Conservation (phyloP, 805 yeast genomes). For the Wickerhamomyces pijperi region DNA sequence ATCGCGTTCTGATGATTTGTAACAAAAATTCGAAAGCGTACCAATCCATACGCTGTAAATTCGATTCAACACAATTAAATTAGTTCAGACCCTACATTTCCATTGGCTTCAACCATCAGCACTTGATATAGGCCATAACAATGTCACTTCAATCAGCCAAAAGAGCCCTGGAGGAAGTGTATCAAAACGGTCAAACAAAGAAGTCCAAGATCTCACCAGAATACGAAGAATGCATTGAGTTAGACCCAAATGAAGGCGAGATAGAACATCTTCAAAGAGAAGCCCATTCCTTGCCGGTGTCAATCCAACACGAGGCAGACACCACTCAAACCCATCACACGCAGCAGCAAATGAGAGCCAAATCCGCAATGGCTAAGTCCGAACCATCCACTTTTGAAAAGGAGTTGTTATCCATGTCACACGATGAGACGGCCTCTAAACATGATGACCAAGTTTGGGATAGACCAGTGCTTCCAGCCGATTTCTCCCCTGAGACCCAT, state of each 20-base stretch:
- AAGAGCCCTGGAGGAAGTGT: conserved; percentile 3
- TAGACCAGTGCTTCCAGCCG: conserved; percentile 44
- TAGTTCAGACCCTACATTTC: too few relatives aligned
- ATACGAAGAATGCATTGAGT: conserved; percentile 3
- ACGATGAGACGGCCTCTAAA: conserved; percentile 19
- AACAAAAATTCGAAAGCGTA: too few relatives aligned
- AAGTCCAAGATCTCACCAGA: conserved; percentile 9
- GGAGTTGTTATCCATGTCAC: conserved; percentile 35
- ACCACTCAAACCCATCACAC: conserved; percentile 15
- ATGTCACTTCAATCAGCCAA: background rate
- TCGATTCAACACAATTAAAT: too few relatives aligned
- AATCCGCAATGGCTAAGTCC: conserved; percentile 17
- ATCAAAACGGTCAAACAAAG: conserved; percentile 4
- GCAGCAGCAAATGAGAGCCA: conserved; percentile 20
- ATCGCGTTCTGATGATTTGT: too few relatives aligned
- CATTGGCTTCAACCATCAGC: too few relatives aligned
- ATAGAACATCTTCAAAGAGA: conserved; percentile 13
- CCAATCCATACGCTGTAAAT: too few relatives aligned
- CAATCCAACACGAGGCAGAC: conserved; percentile 8
- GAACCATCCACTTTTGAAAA: conserved; percentile 41
- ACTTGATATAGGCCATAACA: too few relatives aligned
- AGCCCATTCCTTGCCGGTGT: conserved; percentile 19
- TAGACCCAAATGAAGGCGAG: conserved; percentile 10
- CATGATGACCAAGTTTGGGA: conserved; percentile 31
- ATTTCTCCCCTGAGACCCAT: conserved; percentile 32